Evolutionary conservation across 257 asterid species (phyloP).

Genomic region (Agastache rugosa): DNA sequence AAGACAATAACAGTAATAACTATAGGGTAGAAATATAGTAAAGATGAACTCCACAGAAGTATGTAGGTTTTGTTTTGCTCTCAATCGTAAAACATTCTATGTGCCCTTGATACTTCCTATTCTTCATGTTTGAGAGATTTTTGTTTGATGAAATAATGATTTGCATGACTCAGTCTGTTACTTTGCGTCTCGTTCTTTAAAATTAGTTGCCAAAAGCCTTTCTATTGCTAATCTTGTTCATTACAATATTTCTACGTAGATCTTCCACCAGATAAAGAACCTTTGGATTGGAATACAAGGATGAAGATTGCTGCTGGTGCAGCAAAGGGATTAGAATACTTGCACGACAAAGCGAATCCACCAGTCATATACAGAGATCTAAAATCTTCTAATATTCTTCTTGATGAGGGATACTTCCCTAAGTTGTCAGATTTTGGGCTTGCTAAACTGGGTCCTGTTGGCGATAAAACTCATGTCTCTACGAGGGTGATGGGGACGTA

Average conservation of each 20-base stretch:
- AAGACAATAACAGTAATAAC: no score
- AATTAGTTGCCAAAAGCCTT: not conserved
- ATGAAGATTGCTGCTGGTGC: conserved; percentile 97
- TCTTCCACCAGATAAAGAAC: conserved; percentile 65
- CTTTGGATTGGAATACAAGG: conserved; percentile 91
- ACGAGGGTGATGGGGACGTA: conserved; percentile 97
- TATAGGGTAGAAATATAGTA: no score
- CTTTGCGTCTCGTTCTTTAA: not conserved
- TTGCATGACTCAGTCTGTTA: not conserved
- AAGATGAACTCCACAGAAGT: no score
- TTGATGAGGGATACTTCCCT: conserved; percentile 74
- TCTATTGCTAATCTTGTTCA: not conserved
- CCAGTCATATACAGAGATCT: conserved; percentile 89
- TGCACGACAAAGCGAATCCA: conserved; percentile 90
- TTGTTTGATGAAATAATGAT: not conserved
- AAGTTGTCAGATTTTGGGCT: conserved; percentile 94
- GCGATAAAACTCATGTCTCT: conserved; percentile 90
- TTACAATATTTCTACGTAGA: conserved; percentile 44
- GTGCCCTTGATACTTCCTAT: not conserved
- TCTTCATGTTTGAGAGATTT: not conserved
- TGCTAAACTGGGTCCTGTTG: conserved; percentile 90
- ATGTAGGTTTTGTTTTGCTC: no score
- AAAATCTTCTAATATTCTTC: conserved; percentile 89
- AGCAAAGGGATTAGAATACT: conserved; percentile 85
- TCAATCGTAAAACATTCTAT: not conserved